Percentiles rank a stretch among this genome's conserved stretches.
Conservation (phyloP, 140 eudicot species). For the Stevia rebaudiana region DNA sequence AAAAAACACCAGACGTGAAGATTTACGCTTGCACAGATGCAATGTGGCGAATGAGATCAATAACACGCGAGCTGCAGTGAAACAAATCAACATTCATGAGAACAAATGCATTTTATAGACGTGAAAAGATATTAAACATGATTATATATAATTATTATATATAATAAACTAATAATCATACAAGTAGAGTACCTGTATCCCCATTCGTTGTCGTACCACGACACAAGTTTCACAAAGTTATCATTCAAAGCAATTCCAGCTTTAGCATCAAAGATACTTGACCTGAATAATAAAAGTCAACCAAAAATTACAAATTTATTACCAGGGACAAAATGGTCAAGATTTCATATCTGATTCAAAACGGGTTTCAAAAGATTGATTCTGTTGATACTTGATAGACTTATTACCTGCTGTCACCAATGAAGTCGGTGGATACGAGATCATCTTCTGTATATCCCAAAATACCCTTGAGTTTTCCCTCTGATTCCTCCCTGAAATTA, state of each 20-base stretch:
- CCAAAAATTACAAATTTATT: too few species aligned
- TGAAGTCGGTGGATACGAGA: constrained; percentile 83
- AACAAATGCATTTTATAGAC: too few species aligned
- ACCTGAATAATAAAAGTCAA: too few species aligned
- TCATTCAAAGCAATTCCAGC: constrained; percentile 91
- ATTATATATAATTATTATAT: too few species aligned
- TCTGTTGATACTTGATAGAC: too few species aligned
- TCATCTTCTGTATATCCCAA: constrained; percentile 82
- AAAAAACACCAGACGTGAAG: too few species aligned
- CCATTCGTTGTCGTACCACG: constrained; percentile 97
- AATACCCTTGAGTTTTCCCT: constrained; percentile 83
- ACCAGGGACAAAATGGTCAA: too few species aligned
- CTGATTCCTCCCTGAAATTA: constrained; percentile 76
- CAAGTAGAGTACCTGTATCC: constrained; percentile 74
- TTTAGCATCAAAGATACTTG: constrained; percentile 97
- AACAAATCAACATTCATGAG: background rate
- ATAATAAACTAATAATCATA: too few species aligned
- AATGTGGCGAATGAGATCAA: constrained; percentile 81
- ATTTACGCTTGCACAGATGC: constrained; percentile 53
- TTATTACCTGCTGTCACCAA: constrained; percentile 96
- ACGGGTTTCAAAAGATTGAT: too few species aligned
- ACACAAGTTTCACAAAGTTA: constrained; percentile 77
- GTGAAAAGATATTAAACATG: too few species aligned
- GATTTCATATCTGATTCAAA: too few species aligned
- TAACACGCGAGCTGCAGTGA: constrained; percentile 70